Evolutionary conservation across 129 eudicot genomes (phyloP).

Genomic region (Chrysanthemum makinoi): DNA sequence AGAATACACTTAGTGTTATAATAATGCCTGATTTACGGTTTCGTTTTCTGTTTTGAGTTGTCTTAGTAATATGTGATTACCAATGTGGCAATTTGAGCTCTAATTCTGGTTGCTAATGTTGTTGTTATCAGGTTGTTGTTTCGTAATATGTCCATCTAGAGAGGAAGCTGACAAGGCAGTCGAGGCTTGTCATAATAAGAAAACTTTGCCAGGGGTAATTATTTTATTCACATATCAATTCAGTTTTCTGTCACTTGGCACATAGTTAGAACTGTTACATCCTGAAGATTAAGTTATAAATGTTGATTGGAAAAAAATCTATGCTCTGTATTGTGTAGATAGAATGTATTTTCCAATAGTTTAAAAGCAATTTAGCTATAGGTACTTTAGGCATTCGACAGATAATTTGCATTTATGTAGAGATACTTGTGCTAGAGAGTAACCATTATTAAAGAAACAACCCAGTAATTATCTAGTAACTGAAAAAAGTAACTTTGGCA

Average conservation of each 20-base stretch:
- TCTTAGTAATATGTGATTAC: not conserved
- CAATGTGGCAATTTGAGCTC: conserved; percentile 30
- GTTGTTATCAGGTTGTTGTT: conserved; percentile 78
- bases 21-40: not conserved
- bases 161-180: conserved; percentile 96
- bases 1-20: too few species aligned
- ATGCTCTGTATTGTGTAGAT: not conserved
- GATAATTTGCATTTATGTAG: conserved; percentile 1
- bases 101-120: conserved; percentile 28
- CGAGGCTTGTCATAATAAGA: conserved; percentile 81
- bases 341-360: not conserved
- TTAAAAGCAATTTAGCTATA: not conserved
- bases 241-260: conserved; percentile 4
- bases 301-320: conserved; percentile 20
- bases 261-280: not conserved
- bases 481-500: conserved; percentile 4
- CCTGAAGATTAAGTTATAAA: not conserved
- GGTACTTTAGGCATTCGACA: not conserved
- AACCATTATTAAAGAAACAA: conserved; percentile 3
- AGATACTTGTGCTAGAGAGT: conserved; percentile 6
- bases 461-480: not conserved
- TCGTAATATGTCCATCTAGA: conserved; percentile 85
- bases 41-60: conserved; percentile 15
- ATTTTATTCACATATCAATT: conserved; percentile 28
- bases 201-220: conserved; percentile 90